Evolutionary conservation across 2,329 filamentous ascomycete genomes (phyloP).

Genomic region (Cylindrodendrum hubeiense): DNA sequence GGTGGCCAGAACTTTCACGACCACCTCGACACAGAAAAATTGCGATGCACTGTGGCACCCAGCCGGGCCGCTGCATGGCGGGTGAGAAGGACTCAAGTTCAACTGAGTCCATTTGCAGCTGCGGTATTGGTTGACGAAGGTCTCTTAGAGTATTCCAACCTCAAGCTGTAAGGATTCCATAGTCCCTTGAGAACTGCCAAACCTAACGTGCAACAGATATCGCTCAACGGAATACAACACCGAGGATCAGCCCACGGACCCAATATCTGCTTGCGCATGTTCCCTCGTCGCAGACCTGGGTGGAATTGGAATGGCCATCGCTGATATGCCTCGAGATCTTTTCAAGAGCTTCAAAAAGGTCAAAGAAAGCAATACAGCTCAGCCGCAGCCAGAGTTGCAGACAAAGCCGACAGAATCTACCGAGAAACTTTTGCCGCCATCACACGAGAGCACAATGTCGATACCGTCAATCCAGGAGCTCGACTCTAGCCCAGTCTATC

Average conservation of each 20-base stretch:
- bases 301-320: slow-evolving; percentile 84
- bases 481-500: slow-evolving; percentile 19
- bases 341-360: slow-evolving; percentile 56
- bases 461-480: slow-evolving; percentile 17
- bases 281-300: slow-evolving; percentile 87
- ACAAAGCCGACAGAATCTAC: slow-evolving; percentile 2
- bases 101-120: slow-evolving; percentile 79
- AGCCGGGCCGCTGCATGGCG: slow-evolving; percentile 80
- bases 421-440: slow-evolving; percentile 15
- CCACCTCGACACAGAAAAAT: slow-evolving; percentile 73
- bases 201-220: slow-evolving; percentile 55
- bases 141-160: slow-evolving; percentile 74
- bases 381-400: slow-evolving; percentile 3
- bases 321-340: slow-evolving; percentile 75
- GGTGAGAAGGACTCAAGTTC: slow-evolving; percentile 74
- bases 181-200: background rate
- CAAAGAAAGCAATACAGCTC: slow-evolving; percentile 28
- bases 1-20: slow-evolving; percentile 78
- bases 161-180: slow-evolving; percentile 73
- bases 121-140: slow-evolving; percentile 75
- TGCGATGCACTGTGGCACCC: slow-evolving; percentile 78
- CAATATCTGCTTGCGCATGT: slow-evolving; percentile 80
- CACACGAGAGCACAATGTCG: slow-evolving; percentile 17
- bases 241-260: slow-evolving; percentile 83
- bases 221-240: slow-evolving; percentile 77